A percentile compares a stretch with the other conserved stretches of the same genome.
Conservation (phyloP, 169 alveolate genomes). For the Babesia divergens region DNA sequence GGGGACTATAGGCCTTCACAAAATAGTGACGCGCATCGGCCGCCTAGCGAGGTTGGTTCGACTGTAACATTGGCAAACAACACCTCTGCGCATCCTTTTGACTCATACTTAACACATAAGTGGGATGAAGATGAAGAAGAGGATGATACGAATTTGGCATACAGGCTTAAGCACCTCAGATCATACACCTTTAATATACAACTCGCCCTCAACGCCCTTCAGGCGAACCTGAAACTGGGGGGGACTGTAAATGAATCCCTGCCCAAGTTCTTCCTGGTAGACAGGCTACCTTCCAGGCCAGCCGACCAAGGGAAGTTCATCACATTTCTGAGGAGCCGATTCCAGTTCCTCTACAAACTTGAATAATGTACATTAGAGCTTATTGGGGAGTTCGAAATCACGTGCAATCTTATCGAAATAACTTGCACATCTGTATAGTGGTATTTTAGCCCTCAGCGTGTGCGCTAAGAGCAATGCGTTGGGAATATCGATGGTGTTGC, state of each 20-base stretch:
- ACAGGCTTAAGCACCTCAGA: neutral
- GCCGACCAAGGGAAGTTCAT: slow-evolving; percentile 15
- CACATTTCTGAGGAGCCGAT: slow-evolving; percentile 30
- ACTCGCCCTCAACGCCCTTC: slow-evolving; percentile 24
- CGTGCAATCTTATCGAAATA: slow-evolving; percentile 9
- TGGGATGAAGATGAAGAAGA: slow-evolving; percentile 27
- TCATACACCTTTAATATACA: slow-evolving; percentile 13
- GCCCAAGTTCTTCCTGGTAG: slow-evolving; percentile 37
- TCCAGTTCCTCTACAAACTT: slow-evolving; percentile 19
- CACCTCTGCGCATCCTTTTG: slow-evolving; percentile 37
- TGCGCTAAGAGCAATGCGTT: slow-evolving; percentile 45
- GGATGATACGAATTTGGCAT: neutral
- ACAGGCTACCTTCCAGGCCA: slow-evolving; percentile 14
- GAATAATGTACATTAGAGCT: neutral
- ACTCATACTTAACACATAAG: neutral
- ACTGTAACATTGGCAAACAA: neutral
- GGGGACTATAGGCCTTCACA: too few species aligned
- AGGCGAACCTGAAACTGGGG: neutral
- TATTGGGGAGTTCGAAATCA: neutral
- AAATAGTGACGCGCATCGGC: too few species aligned
- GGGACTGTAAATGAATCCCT: neutral
- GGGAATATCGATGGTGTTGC: neutral
- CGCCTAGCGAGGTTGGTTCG: neutral
- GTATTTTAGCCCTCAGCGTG: slow-evolving; percentile 44
- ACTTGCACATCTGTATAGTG: slow-evolving; percentile 51